A percentile compares a stretch with the other conserved stretches of the same genome.
phyloP scores from a whole-genome alignment of 805 yeast species.

The Pichia kluyveri region DNA sequence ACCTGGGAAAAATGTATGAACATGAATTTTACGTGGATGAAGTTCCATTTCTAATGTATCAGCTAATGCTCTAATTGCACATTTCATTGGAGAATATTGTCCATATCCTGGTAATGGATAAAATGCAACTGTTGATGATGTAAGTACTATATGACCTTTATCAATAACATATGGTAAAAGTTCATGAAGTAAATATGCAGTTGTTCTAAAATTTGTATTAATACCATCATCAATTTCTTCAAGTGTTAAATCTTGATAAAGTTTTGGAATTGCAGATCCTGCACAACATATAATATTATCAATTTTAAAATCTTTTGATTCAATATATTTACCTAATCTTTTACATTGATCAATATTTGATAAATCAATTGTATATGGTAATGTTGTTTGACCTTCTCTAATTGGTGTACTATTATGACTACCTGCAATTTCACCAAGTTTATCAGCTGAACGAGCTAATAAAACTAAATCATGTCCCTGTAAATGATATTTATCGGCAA shows the following conservation, averaged over 20 bases:
- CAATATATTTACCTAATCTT: conserved; percentile 28
- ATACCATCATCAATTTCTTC: conserved; percentile 55
- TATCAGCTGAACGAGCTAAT: conserved; percentile 66
- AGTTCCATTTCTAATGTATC: conserved; percentile 79
- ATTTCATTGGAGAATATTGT: conserved; percentile 84
- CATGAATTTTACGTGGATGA: conserved; percentile 53
- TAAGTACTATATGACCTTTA: conserved; percentile 40
- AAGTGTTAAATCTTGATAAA: conserved; percentile 59
- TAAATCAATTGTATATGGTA: conserved; percentile 55
- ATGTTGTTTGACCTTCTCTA: conserved; percentile 20
- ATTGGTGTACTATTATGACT: conserved; percentile 12
- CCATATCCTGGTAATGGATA: conserved; percentile 88
- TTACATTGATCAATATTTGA: conserved; percentile 40
- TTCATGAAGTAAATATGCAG: conserved; percentile 63
- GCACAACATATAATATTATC: conserved; percentile 82
- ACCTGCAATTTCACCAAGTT: conserved; percentile 39
- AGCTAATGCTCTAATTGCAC: conserved; percentile 69
- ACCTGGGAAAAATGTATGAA: conserved; percentile 78
- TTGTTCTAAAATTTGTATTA: conserved; percentile 61
- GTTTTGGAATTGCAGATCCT: conserved; percentile 73
- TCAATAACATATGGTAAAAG: conserved; percentile 26
- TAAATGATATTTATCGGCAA: conserved; percentile 44
- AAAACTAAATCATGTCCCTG: conserved; percentile 58
- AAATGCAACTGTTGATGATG: conserved; percentile 72
- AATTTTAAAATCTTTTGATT: conserved; percentile 30